These are phyloP conservation scores for Panaeolus papilionaceus DNA, from an alignment of 768 basidiomycete species.

Conservation along the genomic window DNA sequence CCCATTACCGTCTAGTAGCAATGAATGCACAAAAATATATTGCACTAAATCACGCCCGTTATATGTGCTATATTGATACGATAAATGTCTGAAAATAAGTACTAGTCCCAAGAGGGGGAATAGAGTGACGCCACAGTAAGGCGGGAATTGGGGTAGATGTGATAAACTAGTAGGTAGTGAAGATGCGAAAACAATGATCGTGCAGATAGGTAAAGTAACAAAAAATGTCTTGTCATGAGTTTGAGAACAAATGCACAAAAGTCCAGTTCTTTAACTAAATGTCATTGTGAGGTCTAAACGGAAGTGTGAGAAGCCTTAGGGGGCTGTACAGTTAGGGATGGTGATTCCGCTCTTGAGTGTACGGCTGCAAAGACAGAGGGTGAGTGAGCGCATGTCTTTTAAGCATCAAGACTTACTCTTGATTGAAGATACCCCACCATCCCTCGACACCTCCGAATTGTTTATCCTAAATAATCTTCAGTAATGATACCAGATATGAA, in stretches of 20 bases:
- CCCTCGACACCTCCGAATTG: slow-evolving; percentile 83
- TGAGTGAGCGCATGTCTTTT: not conserved
- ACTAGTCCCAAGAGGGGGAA: not conserved
- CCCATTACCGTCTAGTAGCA: too few species aligned
- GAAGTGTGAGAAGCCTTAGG: slow-evolving; percentile 31
- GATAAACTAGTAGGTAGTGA: not conserved
- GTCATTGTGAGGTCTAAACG: slow-evolving; percentile 1
- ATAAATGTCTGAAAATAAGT: not conserved
- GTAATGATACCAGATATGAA: slow-evolving; percentile 8
- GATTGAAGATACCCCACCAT: slow-evolving; percentile 55
- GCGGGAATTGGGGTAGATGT: not conserved
- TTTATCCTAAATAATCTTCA: slow-evolving; percentile 38
- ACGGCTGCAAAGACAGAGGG: slow-evolving; percentile 48
- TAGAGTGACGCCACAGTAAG: not conserved
- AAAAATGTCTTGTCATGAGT: not conserved
- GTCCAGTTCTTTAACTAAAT: not conserved
- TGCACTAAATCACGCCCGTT: too few species aligned
- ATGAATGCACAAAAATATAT: too few species aligned
- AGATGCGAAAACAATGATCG: slow-evolving; percentile 3
- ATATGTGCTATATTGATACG: not conserved
- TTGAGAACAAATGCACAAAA: not conserved
- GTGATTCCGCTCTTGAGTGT: slow-evolving; percentile 70
- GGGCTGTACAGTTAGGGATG: slow-evolving; percentile 62
- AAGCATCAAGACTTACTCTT: slow-evolving; percentile 38
- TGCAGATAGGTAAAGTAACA: not conserved